Conservation (phyloP, 495 filamentous ascomycete species). For the Xanthoparmelia taractica region DNA sequence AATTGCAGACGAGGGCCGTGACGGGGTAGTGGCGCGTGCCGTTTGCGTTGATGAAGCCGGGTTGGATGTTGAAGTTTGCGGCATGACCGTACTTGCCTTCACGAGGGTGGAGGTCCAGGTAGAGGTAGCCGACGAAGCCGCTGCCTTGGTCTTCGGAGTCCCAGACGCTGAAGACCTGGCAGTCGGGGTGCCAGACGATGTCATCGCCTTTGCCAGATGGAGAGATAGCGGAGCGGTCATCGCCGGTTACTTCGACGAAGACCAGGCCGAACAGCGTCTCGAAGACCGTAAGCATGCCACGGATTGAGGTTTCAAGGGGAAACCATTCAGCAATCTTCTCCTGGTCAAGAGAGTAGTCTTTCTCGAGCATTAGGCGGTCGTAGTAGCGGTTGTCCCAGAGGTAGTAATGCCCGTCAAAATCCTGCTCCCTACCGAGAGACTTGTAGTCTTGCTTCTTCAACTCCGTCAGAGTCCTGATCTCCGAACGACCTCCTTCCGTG, state of each 20-base stretch:
- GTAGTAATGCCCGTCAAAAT: conserved; percentile 68
- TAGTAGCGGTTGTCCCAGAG: conserved; percentile 89
- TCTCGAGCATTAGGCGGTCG: conserved; percentile 84
- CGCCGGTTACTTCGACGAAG: conserved; percentile 71
- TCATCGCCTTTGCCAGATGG: conserved; percentile 53
- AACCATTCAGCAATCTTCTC: conserved; percentile 91
- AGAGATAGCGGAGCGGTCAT: conserved; percentile 49
- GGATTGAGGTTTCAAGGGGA: conserved; percentile 73
- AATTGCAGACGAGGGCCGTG: conserved; percentile 65
- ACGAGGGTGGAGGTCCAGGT: conserved; percentile 60
- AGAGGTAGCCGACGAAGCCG: conserved; percentile 65
- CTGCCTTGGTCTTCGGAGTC: conserved; percentile 56
- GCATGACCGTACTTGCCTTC: conserved; percentile 63
- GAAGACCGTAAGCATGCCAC: conserved; percentile 90
- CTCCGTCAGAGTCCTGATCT: conserved; percentile 61
- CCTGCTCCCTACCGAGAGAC: conserved; percentile 43
- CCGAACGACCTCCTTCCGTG: conserved; percentile 66
- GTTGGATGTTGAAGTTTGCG: conserved; percentile 73
- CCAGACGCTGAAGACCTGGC: conserved; percentile 64
- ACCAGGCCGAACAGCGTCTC: conserved; percentile 86
- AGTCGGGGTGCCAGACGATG: conserved; percentile 66
- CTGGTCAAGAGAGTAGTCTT: conserved; percentile 82
- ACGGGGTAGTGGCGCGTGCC: conserved; percentile 58
- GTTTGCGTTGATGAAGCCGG: conserved; percentile 51
- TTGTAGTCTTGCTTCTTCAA: conserved; percentile 75